Conservation (phyloP, 2,329 filamentous ascomycete genomes). For the Alternaria angustiovoidea region DNA sequence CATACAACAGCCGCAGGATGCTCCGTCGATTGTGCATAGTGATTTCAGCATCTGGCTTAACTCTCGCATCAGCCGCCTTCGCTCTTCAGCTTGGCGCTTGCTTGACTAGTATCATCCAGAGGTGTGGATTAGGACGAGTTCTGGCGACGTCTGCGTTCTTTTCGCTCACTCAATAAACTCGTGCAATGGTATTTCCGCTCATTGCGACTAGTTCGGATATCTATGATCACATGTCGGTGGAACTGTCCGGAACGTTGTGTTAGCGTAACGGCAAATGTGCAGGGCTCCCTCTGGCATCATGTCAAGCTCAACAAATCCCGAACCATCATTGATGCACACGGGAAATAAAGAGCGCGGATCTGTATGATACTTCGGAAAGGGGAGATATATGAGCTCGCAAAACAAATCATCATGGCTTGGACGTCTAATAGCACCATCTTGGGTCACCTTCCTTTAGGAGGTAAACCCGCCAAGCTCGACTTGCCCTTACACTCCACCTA, state of each 20-base stretch:
- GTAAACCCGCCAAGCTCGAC: background rate
- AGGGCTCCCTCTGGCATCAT: background rate
- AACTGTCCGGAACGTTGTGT: background rate
- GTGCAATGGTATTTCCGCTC: background rate
- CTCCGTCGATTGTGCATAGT: background rate
- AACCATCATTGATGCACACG: background rate
- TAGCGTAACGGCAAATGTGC: slow-evolving; percentile 5
- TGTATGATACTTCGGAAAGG: background rate
- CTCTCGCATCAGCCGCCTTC: background rate
- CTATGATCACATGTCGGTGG: background rate
- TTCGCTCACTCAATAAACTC: background rate
- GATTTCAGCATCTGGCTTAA: background rate
- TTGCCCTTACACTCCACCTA: background rate
- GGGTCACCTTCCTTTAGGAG: background rate
- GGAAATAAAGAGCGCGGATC: background rate
- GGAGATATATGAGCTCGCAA: background rate
- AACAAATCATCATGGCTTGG: background rate
- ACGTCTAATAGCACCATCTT: background rate
- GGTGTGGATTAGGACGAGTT: background rate
- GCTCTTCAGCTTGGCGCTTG: background rate
- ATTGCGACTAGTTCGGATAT: background rate
- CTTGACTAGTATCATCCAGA: background rate
- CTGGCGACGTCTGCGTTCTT: background rate
- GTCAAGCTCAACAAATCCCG: slow-evolving; percentile 4
- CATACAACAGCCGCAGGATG: background rate